Evolutionary conservation across 345 rosid genomes (phyloP), one percentile per base, ranked within the genome.

Genomic region (Excoecaria agallocha): DNA sequence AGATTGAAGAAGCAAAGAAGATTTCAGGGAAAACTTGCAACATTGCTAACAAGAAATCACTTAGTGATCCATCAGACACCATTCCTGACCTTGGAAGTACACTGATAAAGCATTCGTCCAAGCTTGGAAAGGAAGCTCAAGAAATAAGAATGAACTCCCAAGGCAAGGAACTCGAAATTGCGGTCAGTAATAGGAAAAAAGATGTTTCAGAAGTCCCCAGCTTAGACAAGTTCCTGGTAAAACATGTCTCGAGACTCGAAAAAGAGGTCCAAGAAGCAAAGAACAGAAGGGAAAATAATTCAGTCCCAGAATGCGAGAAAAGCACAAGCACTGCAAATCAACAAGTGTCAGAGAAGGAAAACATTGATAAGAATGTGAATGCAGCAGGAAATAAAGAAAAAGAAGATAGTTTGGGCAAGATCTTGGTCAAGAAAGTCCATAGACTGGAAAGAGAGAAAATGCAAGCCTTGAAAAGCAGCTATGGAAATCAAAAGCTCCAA

Each of bases 241-340:
- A 86, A 68, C 95, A 76, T 69, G 87, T 89, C 20, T 87, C 95
- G 1, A 84, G 87, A 81, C 93, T 94, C 49, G 98, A 94, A 88
- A 88, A 82, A 70, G 97, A 92, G 81, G 88, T 94, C 46, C 87
- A 87, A 63, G 93, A 90, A 84, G 97, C 93, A 25, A 94, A 82
- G 79, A 87, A 70, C 76, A 87, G 79, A 68, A 86, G 78, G 82
- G 30, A 30, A 30, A 30, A 30, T 30, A 30, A 30, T 49, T 68
- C 71, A 24, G 38, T 50, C 43, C 50, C 74, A 51, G 70, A 37
- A 39, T 58, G 68, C 10, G 68, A 73, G 55, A 73, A 54, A 30
- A 45, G 48, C 45, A 60, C 43, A 1, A 20, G 39, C 68, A 60
- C 56, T 67, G 54, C 39, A 48, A 58, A 61, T 61, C 43, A 74